Evolutionary conservation across 768 basidiomycete species (phyloP).

Genomic region (Pisolithus sp.): DNA sequence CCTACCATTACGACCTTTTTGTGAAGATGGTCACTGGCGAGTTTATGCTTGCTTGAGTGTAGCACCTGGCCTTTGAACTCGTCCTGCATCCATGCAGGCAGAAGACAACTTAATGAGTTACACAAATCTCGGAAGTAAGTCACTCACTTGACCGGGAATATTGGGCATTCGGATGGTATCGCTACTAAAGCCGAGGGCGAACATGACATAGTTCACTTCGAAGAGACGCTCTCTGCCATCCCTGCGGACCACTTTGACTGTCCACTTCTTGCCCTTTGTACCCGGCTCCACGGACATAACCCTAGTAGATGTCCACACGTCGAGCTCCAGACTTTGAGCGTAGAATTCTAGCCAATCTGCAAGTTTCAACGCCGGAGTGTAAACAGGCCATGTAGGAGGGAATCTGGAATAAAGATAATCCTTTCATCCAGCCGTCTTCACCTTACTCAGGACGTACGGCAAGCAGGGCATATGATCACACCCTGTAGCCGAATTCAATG

Average conservation of each 20-base stretch:
- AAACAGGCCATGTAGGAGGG: conserved; percentile 50
- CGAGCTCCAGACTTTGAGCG: conserved; percentile 50
- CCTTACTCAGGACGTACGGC: conserved; percentile 29
- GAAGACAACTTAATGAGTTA: background rate
- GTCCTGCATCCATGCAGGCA: conserved; percentile 24
- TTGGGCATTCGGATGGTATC: conserved; percentile 40
- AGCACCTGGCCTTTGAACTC: background rate
- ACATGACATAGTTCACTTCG: conserved; percentile 45
- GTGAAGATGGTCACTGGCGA: conserved; percentile 50
- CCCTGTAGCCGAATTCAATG: conserved; percentile 25
- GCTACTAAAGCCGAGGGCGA: conserved; percentile 49
- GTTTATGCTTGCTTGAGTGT: conserved; percentile 43
- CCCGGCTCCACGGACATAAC: conserved; percentile 35
- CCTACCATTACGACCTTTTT: conserved; percentile 72
- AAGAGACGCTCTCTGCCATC: conserved; percentile 30
- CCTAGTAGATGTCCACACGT: conserved; percentile 53
- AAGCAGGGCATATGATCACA: conserved; percentile 54
- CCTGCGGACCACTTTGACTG: conserved; percentile 32
- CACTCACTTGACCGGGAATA: conserved; percentile 35
- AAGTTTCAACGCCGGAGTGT: conserved; percentile 50
- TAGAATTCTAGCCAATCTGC: conserved; percentile 64
- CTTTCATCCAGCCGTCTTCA: background rate
- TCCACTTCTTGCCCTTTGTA: conserved; percentile 37
- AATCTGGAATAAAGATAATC: conserved; percentile 31
- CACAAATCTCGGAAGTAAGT: background rate